A percentile compares a stretch with the other conserved stretches of the same genome.
phyloP scores from a whole-genome alignment of 164 flowering plant genomes.

The Hamamelis virginiana region DNA sequence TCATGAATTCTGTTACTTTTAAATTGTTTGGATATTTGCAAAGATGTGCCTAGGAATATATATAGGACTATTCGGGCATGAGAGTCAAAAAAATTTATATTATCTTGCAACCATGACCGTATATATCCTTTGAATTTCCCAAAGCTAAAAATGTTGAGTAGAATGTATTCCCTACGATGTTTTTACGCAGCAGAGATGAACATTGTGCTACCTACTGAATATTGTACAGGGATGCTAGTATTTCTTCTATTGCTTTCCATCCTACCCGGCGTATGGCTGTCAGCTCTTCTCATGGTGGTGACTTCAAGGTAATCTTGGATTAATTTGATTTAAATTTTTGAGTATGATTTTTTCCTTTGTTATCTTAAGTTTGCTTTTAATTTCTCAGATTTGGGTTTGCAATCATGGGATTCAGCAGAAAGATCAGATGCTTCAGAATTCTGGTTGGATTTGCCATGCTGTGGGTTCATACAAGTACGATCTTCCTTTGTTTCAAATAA shows the following conservation, averaged over 20 bases:
- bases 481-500: neutral
- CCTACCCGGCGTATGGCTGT: slow-evolving; percentile 74
- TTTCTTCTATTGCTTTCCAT: slow-evolving; percentile 85
- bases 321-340: neutral
- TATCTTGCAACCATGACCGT: neutral
- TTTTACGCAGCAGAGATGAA: neutral
- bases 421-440: slow-evolving; percentile 33
- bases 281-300: slow-evolving; percentile 84
- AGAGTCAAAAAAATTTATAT: neutral
- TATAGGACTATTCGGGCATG: neutral
- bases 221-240: slow-evolving; percentile 62
- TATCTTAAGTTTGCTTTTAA: neutral
- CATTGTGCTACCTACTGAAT: neutral
- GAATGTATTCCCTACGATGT: neutral
- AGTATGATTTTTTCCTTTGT: neutral
- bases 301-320: slow-evolving; percentile 71
- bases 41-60: neutral
- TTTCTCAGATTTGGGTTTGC: slow-evolving; percentile 67
- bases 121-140: neutral
- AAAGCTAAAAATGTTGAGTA: neutral
- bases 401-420: slow-evolving; percentile 31
- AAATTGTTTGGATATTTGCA: neutral
- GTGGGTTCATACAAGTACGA: slow-evolving; percentile 93
- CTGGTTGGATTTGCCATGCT: slow-evolving; percentile 91
- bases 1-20: too few species aligned